Conservation (phyloP, 108 stramenopile genomes). For the Skeletonema costatum region DNA sequence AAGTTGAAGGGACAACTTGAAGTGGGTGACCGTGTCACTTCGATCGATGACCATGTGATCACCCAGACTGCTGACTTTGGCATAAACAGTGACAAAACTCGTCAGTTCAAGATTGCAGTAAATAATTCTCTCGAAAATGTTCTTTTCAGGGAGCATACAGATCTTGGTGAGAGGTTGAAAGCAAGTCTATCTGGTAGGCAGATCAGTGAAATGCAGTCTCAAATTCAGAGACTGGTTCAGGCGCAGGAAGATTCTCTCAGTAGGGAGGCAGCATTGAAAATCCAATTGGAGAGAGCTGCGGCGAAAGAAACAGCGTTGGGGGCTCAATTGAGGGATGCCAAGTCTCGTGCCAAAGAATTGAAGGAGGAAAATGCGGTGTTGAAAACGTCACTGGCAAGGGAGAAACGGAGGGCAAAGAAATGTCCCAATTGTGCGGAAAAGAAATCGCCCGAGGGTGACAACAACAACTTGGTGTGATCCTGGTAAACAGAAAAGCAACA, state of each 20-base stretch:
- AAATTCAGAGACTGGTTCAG: not conserved
- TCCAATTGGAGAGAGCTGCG: not conserved
- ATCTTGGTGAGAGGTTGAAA: not conserved
- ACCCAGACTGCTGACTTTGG: not conserved
- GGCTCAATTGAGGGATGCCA: not conserved
- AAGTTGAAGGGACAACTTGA: not conserved
- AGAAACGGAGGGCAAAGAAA: not conserved
- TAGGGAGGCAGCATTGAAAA: not conserved
- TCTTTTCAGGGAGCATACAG: not conserved
- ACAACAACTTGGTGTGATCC: no score
- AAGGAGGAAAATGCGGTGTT: not conserved
- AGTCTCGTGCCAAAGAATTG: not conserved
- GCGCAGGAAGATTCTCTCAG: not conserved
- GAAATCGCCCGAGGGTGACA: not conserved
- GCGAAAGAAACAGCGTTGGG: not conserved
- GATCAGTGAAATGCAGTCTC: not conserved
- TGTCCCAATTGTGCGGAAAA: not conserved
- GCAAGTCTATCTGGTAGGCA: not conserved
- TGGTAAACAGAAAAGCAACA: no score
- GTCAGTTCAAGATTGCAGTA: not conserved
- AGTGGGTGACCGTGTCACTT: not conserved
- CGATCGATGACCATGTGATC: constrained; percentile 1
- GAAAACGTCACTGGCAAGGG: not conserved
- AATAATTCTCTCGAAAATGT: not conserved
- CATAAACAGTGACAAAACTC: not conserved